Conservation (phyloP, 2,329 filamentous ascomycete genomes). For the Xylaria sp. region DNA sequence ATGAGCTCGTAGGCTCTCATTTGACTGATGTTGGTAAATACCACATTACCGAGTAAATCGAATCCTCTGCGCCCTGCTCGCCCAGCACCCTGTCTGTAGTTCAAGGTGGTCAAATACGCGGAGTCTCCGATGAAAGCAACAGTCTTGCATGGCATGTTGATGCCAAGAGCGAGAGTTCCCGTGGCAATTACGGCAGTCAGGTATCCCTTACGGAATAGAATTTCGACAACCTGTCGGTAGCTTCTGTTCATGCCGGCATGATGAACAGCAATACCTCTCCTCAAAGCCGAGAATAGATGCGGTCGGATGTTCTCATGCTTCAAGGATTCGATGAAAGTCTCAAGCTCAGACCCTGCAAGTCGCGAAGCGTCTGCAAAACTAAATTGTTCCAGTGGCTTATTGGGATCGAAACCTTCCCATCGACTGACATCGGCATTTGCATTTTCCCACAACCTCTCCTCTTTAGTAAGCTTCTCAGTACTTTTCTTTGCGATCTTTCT, state of each 20-base stretch:
- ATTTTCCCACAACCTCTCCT: slow-evolving; percentile 63
- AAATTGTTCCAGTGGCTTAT: slow-evolving; percentile 29
- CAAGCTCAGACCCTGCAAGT: slow-evolving; percentile 67
- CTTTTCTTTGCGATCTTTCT: slow-evolving; percentile 54
- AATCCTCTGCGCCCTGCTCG: slow-evolving; percentile 84
- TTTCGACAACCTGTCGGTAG: slow-evolving; percentile 80
- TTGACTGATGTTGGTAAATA: slow-evolving; percentile 74
- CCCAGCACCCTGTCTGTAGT: slow-evolving; percentile 80
- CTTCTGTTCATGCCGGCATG: slow-evolving; percentile 83
- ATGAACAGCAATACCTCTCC: slow-evolving; percentile 78
- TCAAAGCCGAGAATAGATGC: slow-evolving; percentile 69
- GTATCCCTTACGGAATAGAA: slow-evolving; percentile 78
- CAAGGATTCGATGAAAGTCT: slow-evolving; percentile 63
- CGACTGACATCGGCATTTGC: slow-evolving; percentile 64
- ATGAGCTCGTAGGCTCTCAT: slow-evolving; percentile 75
- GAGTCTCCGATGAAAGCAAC: slow-evolving; percentile 82
- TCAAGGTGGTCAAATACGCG: slow-evolving; percentile 77
- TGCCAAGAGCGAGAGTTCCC: slow-evolving; percentile 79
- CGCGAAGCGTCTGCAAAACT: slow-evolving; percentile 32
- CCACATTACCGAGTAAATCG: slow-evolving; percentile 82
- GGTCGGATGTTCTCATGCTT: slow-evolving; percentile 60
- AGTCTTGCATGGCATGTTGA: slow-evolving; percentile 87
- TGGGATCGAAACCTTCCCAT: slow-evolving; percentile 73
- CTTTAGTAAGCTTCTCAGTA: slow-evolving; percentile 51
- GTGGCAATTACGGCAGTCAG: slow-evolving; percentile 78